These are phyloP conservation scores for Candolleomyces aberdarensis DNA, from an alignment of 768 basidiomycete genomes.

Conservation along the genomic window DNA sequence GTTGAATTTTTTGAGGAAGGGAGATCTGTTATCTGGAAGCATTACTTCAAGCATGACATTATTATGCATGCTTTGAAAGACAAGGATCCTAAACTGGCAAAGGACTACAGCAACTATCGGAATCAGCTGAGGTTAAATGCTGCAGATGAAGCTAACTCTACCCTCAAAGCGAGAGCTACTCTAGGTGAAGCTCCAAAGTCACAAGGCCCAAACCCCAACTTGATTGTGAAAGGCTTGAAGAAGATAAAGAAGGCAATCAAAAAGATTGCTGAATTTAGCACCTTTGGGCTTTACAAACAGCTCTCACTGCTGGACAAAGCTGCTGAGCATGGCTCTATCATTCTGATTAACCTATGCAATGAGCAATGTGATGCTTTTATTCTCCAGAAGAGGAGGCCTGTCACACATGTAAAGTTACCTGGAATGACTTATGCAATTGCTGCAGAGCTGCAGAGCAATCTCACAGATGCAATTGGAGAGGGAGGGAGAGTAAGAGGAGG, in stretches of 20 bases:
- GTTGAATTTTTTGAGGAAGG: conserved; percentile 6
- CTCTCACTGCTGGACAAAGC: not conserved
- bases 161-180: not conserved
- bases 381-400: not conserved
- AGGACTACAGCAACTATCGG: not conserved
- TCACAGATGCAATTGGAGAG: not conserved
- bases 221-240: not conserved
- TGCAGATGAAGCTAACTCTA: not conserved
- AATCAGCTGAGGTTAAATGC: not conserved
- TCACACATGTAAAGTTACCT: not conserved
- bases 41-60: conserved; percentile 2
- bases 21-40: conserved; percentile 3
- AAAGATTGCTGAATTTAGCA: not conserved
- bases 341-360: not conserved
- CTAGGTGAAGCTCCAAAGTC: not conserved
- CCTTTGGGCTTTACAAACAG: not conserved
- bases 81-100: not conserved
- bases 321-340: not conserved
- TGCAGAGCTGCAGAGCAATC: not conserved
- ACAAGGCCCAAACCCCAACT: not conserved
- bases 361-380: not conserved
- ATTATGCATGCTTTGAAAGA: not conserved
- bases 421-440: not conserved
- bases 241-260: not conserved
- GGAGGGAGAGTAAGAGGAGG: not conserved